A percentile compares a stretch with the other conserved stretches of the same genome.
phyloP scores from a whole-genome alignment of 164 flowering plant species.

The Magnolia officinalis region DNA sequence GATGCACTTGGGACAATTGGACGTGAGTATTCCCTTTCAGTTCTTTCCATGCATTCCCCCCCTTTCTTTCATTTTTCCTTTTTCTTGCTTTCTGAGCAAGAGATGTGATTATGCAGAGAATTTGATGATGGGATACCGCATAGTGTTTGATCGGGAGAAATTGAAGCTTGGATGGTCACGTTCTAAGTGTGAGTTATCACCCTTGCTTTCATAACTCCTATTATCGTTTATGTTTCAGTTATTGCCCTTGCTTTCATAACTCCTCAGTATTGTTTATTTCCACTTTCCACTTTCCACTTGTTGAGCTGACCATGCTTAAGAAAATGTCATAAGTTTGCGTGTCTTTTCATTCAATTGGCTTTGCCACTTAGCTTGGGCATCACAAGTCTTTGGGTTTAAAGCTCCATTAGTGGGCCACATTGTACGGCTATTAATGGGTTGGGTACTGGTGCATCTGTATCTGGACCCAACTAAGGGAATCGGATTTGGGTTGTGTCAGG shows the following conservation, averaged over 20 bases:
- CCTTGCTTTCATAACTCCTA: background rate
- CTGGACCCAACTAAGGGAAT: too few species aligned
- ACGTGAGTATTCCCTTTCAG: slow-evolving; percentile 41
- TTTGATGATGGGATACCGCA: slow-evolving; percentile 75
- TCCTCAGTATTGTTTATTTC: background rate
- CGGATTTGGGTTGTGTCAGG: too few species aligned
- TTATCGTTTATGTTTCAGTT: too few species aligned
- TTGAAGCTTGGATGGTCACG: slow-evolving; percentile 79
- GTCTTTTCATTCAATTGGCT: too few species aligned
- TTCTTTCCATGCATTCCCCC: too few species aligned
- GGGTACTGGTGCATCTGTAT: too few species aligned
- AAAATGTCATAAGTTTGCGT: too few species aligned
- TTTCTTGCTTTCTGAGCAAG: background rate
- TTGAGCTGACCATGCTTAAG: background rate
- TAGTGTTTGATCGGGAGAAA: slow-evolving; percentile 86
- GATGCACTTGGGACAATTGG: slow-evolving; percentile 61
- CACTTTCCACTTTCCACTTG: background rate
- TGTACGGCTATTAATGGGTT: too few species aligned
- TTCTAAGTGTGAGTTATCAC: slow-evolving; percentile 65
- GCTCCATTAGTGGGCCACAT: too few species aligned
- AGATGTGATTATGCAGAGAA: slow-evolving; percentile 58
- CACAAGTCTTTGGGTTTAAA: too few species aligned
- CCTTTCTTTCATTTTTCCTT: background rate
- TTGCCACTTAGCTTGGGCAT: background rate
- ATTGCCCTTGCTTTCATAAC: too few species aligned